A percentile compares a stretch with the other conserved stretches of the same genome.
These are phyloP conservation scores for Neospermospora avenae DNA, from an alignment of 2,329 filamentous ascomycete genomes.

Conservation along the genomic window DNA sequence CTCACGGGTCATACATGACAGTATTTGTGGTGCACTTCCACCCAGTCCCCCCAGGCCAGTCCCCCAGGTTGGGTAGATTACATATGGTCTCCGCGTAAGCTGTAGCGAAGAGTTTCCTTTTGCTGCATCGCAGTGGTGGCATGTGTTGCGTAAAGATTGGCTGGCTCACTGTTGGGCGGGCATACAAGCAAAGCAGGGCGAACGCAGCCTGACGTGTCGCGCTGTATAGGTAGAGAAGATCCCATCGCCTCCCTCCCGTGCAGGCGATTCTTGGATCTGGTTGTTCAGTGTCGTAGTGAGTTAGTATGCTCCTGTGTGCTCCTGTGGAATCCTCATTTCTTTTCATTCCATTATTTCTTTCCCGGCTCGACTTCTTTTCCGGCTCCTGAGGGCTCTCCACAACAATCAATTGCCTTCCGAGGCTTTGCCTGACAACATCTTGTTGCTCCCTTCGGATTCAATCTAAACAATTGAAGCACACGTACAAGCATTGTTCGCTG, in stretches of 20 bases:
- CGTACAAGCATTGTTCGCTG: no score
- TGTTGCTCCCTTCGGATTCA: neutral
- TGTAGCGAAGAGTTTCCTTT: neutral
- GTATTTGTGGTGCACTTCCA: neutral
- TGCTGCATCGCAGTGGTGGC: slow-evolving; percentile 2
- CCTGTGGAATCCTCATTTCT: neutral
- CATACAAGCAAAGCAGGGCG: neutral
- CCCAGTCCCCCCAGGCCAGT: no score
- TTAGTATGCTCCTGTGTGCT: neutral
- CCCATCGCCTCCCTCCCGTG: neutral
- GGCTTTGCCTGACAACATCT: neutral
- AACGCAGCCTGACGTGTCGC: slow-evolving; percentile 6
- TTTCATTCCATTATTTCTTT: neutral
- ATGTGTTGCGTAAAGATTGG: slow-evolving; percentile 11
- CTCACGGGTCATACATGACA: neutral
- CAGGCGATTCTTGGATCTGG: neutral
- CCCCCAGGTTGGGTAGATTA: no score
- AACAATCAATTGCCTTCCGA: neutral
- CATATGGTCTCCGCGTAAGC: neutral
- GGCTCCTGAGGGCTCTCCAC: neutral
- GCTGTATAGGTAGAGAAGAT: neutral
- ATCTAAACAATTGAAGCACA: neutral
- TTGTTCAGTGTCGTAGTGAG: neutral
- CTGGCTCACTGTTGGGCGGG: neutral
- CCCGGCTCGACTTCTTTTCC: neutral